phyloP scores from a whole-genome alignment of 139 green algal species.

The Auxenochlorella pyrenoidosa region DNA sequence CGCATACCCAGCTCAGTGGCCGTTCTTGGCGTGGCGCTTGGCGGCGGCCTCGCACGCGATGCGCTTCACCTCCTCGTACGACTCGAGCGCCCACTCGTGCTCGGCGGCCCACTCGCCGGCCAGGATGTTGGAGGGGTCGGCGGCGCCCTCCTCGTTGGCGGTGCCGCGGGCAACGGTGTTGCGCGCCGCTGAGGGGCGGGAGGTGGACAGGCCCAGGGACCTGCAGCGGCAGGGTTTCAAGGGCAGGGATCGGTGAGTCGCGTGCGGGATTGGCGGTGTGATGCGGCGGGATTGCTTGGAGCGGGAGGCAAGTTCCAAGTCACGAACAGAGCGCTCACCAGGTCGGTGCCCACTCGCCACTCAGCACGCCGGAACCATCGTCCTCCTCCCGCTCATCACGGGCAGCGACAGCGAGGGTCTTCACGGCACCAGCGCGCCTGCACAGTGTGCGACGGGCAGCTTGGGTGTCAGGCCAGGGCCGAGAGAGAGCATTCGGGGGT shows the following conservation, averaged over 20 bases:
- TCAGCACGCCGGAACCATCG: neutral
- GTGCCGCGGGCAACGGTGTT: neutral
- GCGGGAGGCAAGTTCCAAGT: too few species aligned
- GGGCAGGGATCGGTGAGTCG: too few species aligned
- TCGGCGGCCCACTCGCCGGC: neutral
- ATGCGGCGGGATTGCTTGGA: too few species aligned
- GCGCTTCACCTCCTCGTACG: neutral
- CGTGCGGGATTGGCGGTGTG: too few species aligned
- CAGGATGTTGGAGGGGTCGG: neutral
- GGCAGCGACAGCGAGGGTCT: neutral
- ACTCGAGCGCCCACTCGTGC: conserved; percentile 1
- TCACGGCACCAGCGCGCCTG: neutral
- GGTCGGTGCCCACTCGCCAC: neutral
- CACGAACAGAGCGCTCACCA: too few species aligned
- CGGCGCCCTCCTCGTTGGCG: neutral
- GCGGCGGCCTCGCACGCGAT: neutral
- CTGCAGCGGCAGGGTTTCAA: neutral
- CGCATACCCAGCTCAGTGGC: neutral
- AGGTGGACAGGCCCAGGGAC: neutral
- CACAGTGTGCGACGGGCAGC: neutral
- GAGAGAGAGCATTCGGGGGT: too few species aligned
- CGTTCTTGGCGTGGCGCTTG: neutral
- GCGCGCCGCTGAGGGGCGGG: neutral
- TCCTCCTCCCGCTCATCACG: neutral
- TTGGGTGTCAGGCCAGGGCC: neutral